Evolutionary conservation across 352 stramenopile genomes (phyloP).

Genomic region (Elongisporangium prolatum): DNA sequence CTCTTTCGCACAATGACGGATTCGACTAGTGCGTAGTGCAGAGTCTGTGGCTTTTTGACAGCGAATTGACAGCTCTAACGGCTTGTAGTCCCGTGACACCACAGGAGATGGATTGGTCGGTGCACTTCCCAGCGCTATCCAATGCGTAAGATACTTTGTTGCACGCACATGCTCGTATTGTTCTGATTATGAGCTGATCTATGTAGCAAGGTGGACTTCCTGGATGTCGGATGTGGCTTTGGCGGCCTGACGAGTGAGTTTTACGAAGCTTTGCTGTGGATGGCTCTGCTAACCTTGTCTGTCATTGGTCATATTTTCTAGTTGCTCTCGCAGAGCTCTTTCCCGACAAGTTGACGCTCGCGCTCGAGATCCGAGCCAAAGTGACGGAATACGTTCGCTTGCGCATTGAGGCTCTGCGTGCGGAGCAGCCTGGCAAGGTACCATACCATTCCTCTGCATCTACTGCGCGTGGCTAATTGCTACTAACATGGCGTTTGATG

Average conservation of each 20-base stretch:
- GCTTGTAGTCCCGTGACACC: conserved; percentile 71
- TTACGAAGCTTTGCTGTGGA: not conserved
- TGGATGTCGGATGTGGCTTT: conserved; percentile 98
- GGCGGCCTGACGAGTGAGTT: conserved; percentile 90
- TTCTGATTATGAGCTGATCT: conserved; percentile 2
- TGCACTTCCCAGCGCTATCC: conserved; percentile 88
- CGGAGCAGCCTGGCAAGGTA: conserved; percentile 56
- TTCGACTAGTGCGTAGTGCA: conserved; percentile 87
- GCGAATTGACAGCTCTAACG: not conserved
- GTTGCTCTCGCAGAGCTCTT: conserved; percentile 90
- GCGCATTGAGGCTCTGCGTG: conserved; percentile 86
- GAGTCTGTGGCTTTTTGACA: not conserved
- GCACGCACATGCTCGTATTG: conserved; percentile 3
- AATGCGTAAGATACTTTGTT: conserved; percentile 50
- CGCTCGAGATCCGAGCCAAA: conserved; percentile 97
- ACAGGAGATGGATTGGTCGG: conserved; percentile 90
- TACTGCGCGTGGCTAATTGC: not conserved
- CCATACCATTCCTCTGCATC: not conserved
- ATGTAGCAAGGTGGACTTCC: conserved; percentile 85
- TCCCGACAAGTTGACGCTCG: conserved; percentile 94
- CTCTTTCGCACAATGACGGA: conserved; percentile 94
- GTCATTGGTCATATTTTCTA: conserved; percentile 10
- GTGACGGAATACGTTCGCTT: conserved; percentile 90
- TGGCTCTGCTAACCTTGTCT: too few species aligned
- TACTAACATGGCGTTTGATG: not conserved